phyloP scores from a whole-genome alignment of 1,284 basidiomycete genomes.

The Trametes pubescens region DNA sequence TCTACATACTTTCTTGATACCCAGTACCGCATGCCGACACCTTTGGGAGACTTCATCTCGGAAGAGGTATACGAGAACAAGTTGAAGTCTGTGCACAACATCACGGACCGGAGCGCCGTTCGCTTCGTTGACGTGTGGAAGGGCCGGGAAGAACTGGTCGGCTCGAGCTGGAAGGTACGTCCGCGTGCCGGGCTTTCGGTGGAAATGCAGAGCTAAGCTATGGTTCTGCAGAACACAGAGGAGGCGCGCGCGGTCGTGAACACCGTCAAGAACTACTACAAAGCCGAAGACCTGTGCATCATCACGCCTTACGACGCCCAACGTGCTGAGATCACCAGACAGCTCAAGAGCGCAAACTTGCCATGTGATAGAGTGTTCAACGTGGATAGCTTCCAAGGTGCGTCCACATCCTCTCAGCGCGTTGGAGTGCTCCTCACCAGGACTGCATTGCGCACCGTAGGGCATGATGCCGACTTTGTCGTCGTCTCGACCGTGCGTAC shows the following conservation, averaged over 20 bases:
- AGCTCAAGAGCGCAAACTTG: constrained; percentile 54
- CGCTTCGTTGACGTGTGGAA: constrained; percentile 52
- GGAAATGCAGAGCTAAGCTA: neutral
- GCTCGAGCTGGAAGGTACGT: constrained; percentile 54
- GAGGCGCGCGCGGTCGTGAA: constrained; percentile 51
- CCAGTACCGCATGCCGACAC: constrained; percentile 59
- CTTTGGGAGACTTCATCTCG: constrained; percentile 58
- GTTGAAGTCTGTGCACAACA: constrained; percentile 47
- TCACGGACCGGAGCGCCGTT: constrained; percentile 36
- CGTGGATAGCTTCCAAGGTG: constrained; percentile 74
- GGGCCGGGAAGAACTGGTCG: constrained; percentile 47
- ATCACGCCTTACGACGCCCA: constrained; percentile 80
- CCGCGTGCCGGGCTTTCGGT: neutral
- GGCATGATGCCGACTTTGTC: constrained; percentile 55
- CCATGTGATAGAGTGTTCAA: constrained; percentile 64
- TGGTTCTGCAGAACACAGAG: constrained; percentile 47
- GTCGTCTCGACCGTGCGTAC: constrained; percentile 72
- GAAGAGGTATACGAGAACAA: constrained; percentile 48
- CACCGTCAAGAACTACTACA: constrained; percentile 49
- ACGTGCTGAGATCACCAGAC: constrained; percentile 56
- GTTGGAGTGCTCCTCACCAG: constrained; percentile 1
- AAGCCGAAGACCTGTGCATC: constrained; percentile 54
- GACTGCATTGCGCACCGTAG: constrained; percentile 25
- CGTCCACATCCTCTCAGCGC: constrained; percentile 27
- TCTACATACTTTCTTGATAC: constrained; percentile 51